These are phyloP conservation scores for Pholiota molesta DNA, from an alignment of 768 basidiomycete genomes.

Conservation along the genomic window DNA sequence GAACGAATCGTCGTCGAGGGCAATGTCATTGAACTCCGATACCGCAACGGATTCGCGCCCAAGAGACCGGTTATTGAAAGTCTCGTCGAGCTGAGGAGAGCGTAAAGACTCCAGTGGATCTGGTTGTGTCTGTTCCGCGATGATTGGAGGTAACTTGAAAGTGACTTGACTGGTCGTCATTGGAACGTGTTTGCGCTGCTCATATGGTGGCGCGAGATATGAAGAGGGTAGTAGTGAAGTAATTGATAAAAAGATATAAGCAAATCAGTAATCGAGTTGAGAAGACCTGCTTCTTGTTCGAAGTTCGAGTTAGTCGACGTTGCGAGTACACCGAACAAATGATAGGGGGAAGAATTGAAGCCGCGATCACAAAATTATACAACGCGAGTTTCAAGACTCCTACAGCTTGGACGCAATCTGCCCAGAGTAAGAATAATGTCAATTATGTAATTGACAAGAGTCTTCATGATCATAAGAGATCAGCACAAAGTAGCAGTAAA, in stretches of 20 bases:
- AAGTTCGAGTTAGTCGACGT: not conserved
- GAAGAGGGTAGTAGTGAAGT: not conserved
- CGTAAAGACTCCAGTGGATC: constrained; percentile 50
- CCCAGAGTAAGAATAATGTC: not conserved
- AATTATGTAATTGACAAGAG: not conserved
- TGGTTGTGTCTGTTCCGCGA: constrained; percentile 23
- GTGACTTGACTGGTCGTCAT: constrained; percentile 20
- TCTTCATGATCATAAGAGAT: no score
- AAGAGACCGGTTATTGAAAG: constrained; percentile 29
- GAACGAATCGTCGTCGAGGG: constrained; percentile 51
- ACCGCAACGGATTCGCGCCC: constrained; percentile 49
- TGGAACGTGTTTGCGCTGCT: constrained; percentile 15
- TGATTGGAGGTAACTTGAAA: constrained; percentile 26
- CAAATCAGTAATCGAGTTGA: not conserved
- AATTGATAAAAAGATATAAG: not conserved
- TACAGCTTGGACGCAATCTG: not conserved
- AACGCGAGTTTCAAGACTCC: not conserved
- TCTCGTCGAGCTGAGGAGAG: constrained; percentile 44
- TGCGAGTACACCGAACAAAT: not conserved
- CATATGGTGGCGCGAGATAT: constrained; percentile 12
- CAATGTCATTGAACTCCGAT: constrained; percentile 69
- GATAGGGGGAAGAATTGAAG: not conserved
- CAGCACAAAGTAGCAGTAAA: no score
- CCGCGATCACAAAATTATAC: not conserved
- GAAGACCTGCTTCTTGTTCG: constrained; percentile 10